Evolutionary conservation across 2,329 filamentous ascomycete species (phyloP).

Genomic region (Botrytis fragariae): DNA sequence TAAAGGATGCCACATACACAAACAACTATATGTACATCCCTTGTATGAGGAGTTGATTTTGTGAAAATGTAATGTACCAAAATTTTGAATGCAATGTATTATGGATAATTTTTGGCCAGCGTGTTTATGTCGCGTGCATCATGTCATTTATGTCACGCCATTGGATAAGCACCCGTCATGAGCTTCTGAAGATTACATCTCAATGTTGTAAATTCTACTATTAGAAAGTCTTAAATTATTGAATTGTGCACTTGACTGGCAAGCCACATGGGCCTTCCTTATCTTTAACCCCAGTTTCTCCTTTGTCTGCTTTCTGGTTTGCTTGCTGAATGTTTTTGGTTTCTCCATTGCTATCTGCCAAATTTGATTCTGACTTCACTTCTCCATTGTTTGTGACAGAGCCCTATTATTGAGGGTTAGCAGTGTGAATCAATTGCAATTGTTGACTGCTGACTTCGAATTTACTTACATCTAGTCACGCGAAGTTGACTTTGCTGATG

Average conservation of each 20-base stretch:
- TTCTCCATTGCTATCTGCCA: constrained; percentile 1
- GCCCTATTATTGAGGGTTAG: constrained; percentile 38
- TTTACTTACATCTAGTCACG: constrained; percentile 67
- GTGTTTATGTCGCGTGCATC: background rate
- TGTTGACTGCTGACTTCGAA: background rate
- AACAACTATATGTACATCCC: background rate
- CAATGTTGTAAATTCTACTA: background rate
- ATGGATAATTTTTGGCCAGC: background rate
- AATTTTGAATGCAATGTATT: background rate
- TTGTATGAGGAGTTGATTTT: background rate
- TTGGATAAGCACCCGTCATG: background rate
- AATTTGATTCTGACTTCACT: background rate
- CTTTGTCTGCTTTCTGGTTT: constrained; percentile 24
- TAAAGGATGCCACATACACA: background rate
- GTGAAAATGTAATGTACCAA: background rate
- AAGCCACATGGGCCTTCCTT: constrained; percentile 74
- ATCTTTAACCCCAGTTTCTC: constrained; percentile 40
- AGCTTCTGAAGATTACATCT: background rate
- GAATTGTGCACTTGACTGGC: constrained; percentile 69
- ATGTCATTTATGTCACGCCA: background rate
- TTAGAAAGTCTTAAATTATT: constrained; percentile 32
- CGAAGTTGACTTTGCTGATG: constrained; percentile 67
- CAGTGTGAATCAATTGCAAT: background rate
- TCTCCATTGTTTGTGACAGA: constrained; percentile 36
- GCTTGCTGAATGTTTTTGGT: constrained; percentile 31